phyloP scores from a whole-genome alignment of 2,329 filamentous ascomycete genomes.

The Arthrobotrys pseudoclavata region DNA sequence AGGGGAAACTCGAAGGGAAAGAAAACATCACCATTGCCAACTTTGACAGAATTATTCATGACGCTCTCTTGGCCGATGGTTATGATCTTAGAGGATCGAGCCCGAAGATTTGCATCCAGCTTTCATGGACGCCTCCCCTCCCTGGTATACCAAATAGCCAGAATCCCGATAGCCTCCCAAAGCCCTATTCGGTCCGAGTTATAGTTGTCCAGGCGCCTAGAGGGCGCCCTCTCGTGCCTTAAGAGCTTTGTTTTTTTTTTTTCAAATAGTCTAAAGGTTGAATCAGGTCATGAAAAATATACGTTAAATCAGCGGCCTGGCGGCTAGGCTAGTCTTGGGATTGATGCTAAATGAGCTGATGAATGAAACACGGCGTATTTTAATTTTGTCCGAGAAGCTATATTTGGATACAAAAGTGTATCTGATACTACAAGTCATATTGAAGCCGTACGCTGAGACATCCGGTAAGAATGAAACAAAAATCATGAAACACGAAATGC shows the following conservation, averaged over 20 bases:
- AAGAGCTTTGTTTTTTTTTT: not conserved
- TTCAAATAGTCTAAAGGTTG: not conserved
- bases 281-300: not conserved
- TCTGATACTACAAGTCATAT: conserved; percentile 33
- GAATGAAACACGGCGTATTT: not conserved
- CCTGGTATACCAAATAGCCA: not conserved
- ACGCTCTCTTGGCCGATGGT: not conserved
- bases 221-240: not conserved
- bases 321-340: not conserved
- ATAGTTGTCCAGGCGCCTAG: not conserved
- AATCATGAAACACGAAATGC: conserved; percentile 14
- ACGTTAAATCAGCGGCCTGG: not conserved
- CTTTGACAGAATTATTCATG: not conserved
- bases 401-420: conserved; percentile 27
- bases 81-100: not conserved
- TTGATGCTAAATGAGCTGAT: not conserved
- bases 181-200: not conserved
- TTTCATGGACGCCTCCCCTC: not conserved
- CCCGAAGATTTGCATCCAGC: not conserved
- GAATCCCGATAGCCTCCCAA: not conserved
- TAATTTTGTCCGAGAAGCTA: conserved; percentile 16
- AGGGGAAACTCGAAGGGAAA: not conserved
- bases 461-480: conserved; percentile 1
- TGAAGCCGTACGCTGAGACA: conserved; percentile 23
- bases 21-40: not conserved